These are phyloP conservation scores for Kuraishia hungarica DNA, from an alignment of 805 yeast genomes.

Conservation along the genomic window DNA sequence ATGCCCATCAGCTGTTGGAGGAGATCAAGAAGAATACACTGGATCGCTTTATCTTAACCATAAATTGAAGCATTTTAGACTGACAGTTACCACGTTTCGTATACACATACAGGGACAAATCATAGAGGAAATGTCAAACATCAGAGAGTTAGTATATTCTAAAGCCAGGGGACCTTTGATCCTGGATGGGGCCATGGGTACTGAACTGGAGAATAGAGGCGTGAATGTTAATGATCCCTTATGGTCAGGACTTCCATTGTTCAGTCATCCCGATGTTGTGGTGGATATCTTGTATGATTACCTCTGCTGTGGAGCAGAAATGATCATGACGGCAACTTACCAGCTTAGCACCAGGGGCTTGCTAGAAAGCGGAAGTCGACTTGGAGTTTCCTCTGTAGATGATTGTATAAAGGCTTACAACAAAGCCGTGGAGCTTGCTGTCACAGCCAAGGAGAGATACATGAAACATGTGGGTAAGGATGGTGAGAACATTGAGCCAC, in stretches of 20 bases:
- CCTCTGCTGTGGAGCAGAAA: conserved; percentile 43
- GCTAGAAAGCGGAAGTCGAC: conserved; percentile 11
- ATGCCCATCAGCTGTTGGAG: neutral
- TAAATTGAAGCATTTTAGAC: neutral
- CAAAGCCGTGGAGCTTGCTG: conserved; percentile 16
- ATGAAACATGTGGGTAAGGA: conserved; percentile 1
- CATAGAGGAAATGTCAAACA: neutral
- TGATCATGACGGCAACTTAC: conserved; percentile 50
- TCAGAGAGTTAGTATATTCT: neutral
- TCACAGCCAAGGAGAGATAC: conserved; percentile 11
- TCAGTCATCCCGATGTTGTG: conserved; percentile 34
- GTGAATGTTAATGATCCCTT: conserved; percentile 35
- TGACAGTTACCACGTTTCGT: neutral
- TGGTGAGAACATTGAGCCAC: conserved; percentile 4
- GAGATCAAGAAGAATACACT: no score
- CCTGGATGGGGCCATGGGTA: conserved; percentile 63
- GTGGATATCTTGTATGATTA: conserved; percentile 42
- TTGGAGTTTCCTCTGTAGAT: neutral
- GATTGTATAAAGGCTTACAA: conserved; percentile 13
- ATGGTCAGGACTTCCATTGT: conserved; percentile 55
- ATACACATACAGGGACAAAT: neutral
- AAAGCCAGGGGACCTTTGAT: conserved; percentile 4
- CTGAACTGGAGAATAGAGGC: conserved; percentile 45
- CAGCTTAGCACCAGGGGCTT: conserved; percentile 44
- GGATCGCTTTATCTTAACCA: neutral